Percentiles rank a stretch among this genome's conserved stretches.
Evolutionary conservation across 768 basidiomycete species (phyloP).

Genomic region (Dacryopinax primogenitus): DNA sequence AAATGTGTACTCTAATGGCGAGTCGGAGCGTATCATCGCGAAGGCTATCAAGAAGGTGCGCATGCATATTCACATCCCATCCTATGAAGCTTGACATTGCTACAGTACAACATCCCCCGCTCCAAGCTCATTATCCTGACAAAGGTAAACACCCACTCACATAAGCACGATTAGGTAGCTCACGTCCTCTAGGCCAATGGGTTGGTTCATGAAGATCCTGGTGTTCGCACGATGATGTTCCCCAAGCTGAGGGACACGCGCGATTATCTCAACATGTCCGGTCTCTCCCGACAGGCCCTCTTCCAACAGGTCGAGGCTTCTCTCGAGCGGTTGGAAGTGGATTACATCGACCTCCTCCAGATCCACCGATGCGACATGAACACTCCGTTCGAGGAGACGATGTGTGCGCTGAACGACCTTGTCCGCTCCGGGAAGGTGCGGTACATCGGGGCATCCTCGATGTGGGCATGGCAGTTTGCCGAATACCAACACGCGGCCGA

Average conservation of each 20-base stretch:
- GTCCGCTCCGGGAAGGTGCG: conserved; percentile 50
- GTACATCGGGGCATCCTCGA: conserved; percentile 47
- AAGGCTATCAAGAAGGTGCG: conserved; percentile 30
- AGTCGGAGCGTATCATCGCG: conserved; percentile 30
- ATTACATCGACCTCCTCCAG: conserved; percentile 15
- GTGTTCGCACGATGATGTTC: conserved; percentile 10
- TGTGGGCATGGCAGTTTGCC: conserved; percentile 18
- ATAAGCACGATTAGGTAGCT: background rate
- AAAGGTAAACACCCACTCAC: conserved; percentile 18
- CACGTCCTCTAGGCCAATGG: background rate
- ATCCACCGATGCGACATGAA: conserved; percentile 35
- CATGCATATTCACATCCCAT: conserved; percentile 12
- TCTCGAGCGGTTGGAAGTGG: conserved; percentile 5
- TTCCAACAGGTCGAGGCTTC: conserved; percentile 10
- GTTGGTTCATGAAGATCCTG: conserved; percentile 11
- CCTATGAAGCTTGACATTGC: background rate
- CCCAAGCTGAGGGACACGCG: conserved; percentile 13
- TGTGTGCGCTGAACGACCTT: conserved; percentile 57
- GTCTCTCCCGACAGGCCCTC: background rate
- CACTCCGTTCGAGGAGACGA: conserved; percentile 35
- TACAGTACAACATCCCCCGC: conserved; percentile 27
- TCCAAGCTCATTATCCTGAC: conserved; percentile 26
- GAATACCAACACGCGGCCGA: background rate
- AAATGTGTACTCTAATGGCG: conserved; percentile 30
- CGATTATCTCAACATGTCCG: background rate